Evolutionary conservation across 495 filamentous ascomycete species (phyloP), one percentile per base, ranked within the genome.

Genomic region (Oidiodendron maius): DNA sequence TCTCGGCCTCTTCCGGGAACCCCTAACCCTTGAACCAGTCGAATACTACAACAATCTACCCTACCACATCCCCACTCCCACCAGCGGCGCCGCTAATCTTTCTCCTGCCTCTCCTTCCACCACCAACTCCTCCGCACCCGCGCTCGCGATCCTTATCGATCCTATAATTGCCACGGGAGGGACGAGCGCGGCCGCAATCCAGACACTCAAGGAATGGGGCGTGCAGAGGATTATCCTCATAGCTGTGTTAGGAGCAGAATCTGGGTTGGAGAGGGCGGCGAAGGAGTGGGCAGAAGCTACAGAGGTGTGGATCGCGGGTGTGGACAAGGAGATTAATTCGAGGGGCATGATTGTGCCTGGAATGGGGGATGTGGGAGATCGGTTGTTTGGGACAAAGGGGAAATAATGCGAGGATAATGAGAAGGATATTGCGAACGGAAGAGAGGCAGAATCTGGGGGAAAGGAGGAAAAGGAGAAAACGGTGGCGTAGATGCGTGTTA

Each of bases 41-140:
- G 91, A 97, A 70, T 97, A 97, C 76, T 97, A 97, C 74, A 97
- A 88, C 71, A 97, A 97, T 67, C 86, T 97, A 16, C 91, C 91
- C 28, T 86, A 87, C 65, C 81, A 89, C 59, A 16, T 44, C 63
- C 24, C 65, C 52, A 8, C 64, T 55, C 23, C 59, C 48, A n/a
- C n/a, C n/a, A n/a, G n/a, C n/a, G n/a, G n/a, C n/a, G n/a, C n/a
- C n/a, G n/a, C n/a, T n/a, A n/a, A n/a, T n/a, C n/a, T n/a, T n/a
- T 57, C 63, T 41, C 64, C 78, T 2, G 59, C 65, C 42, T 54
- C 64, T 45, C 49, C 46, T 35, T 67, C 71, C 39, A 64, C 62
- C 3, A 71, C 75, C 9, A 63, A 69, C 11, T 69, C 70, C 1
- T 69, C 70, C 1, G 63, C 64, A 11, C 65, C 71, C 10, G 74